phyloP scores from a whole-genome alignment of 345 rosid species.

The Isatis tinctoria region DNA sequence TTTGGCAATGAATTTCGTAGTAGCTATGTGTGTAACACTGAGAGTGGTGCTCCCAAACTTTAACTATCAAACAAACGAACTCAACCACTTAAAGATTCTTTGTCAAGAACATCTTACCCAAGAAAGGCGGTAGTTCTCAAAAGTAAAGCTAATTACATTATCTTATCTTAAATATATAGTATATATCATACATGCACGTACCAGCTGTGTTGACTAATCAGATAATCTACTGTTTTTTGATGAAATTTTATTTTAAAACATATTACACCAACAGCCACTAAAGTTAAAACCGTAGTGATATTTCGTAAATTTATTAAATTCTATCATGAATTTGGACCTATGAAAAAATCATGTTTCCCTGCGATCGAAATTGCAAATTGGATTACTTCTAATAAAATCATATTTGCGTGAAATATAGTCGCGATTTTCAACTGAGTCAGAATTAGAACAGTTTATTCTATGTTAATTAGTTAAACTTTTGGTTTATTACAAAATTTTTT shows the following conservation, averaged over 20 bases:
- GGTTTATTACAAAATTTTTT: too few species aligned
- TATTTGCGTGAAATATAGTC: too few species aligned
- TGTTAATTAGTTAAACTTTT: too few species aligned
- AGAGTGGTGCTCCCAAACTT: not conserved
- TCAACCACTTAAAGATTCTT: conserved; percentile 22
- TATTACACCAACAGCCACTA: not conserved
- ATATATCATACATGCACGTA: not conserved
- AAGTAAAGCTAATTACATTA: conserved; percentile 2
- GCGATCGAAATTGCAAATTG: too few species aligned
- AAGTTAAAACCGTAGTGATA: not conserved
- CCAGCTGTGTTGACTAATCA: not conserved
- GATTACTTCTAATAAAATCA: too few species aligned
- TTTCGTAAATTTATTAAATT: too few species aligned
- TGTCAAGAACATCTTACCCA: conserved; percentile 19
- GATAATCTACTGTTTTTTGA: not conserved
- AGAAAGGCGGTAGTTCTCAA: not conserved
- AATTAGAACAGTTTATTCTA: too few species aligned
- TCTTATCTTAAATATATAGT: not conserved
- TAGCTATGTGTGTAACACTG: not conserved
- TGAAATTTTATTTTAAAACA: not conserved
- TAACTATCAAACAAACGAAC: not conserved
- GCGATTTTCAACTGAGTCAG: too few species aligned
- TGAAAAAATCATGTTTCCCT: too few species aligned
- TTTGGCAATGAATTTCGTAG: not conserved
- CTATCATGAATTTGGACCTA: too few species aligned